Base-by-base conservation (phyloP, 257 asterid species). In the Scutellaria baicalensis region DNA sequence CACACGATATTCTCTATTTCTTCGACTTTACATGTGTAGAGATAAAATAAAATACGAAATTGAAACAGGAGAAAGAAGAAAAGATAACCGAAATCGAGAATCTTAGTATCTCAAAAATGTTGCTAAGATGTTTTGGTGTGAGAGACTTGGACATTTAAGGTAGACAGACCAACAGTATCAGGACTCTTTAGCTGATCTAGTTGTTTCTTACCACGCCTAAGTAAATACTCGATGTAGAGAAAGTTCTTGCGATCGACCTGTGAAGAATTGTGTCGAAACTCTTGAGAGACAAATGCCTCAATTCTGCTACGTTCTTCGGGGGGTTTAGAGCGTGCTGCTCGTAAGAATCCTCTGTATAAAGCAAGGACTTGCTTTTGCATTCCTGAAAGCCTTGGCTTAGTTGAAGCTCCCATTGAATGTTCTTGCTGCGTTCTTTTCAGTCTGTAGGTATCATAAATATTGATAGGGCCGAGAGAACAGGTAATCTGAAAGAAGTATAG, bases 291-390 rank as follows among this genome's bases (percentile, higher is more conserved):
- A 2, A 87, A 33, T n/a, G 85, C 75, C 82, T 86, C 92, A 0
- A 90, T 83, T 69, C 77, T 85, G 78, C 36, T 73, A 6, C 97
- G 87, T 31, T 86, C 97, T 71, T 88, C 90, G 0, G 78, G 85
- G 18, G 96, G 63, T 81, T 93, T 93, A 10, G 86, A 60, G 49
- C 90, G 93, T 0, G 97, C 93, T 73, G 84, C 93, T 79, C 98
- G 75, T 50, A 93, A 61, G 74, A 90, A 93, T 76, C 89, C 97
- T 73, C 97, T 79, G 16, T 92, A 88, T 44, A 90, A 75, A 70
- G 92, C 81, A 75, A 93, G 93, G 62, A 88, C 97, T 82, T 90
- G 97, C 81, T 85, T 86, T 77, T 93, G 98, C 88, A 93, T 84
- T 49, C 98, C 97, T 4, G 98, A 93, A 50, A 88, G 89, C 82